Conservation (phyloP, 306 rosid genomes). For the Castanea crenata region DNA sequence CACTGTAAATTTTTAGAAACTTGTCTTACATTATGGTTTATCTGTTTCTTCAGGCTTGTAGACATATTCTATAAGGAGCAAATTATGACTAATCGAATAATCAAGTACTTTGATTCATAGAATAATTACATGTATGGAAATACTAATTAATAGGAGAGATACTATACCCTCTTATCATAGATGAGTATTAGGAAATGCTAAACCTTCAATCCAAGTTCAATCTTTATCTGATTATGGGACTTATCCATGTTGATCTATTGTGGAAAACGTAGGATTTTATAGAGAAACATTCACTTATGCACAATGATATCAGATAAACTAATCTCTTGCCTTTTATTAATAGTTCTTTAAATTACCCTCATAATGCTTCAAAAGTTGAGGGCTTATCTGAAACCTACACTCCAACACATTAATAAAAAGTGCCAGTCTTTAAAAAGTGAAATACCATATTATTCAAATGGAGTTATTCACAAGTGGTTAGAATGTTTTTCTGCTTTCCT, state of each 20-base stretch:
- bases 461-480: no score
- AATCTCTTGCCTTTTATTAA: background rate
- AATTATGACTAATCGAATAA: background rate
- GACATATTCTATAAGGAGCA: background rate
- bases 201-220: background rate
- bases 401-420: no score
- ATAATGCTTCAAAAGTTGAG: no score
- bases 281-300: background rate
- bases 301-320: background rate
- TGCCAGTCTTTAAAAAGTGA: no score
- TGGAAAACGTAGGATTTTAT: background rate
- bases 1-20: constrained; percentile 44
- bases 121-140: background rate
- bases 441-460: no score
- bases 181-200: background rate
- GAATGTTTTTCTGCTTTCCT: background rate
- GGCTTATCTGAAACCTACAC: no score
- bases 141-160: background rate
- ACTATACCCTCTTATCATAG: background rate
- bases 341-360: no score
- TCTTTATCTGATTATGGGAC: background rate
- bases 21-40: background rate
- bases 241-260: background rate
- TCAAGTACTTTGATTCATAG: background rate
- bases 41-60: background rate